Conservation (phyloP, 1,284 basidiomycete species). For the Polyporus tsugae region DNA sequence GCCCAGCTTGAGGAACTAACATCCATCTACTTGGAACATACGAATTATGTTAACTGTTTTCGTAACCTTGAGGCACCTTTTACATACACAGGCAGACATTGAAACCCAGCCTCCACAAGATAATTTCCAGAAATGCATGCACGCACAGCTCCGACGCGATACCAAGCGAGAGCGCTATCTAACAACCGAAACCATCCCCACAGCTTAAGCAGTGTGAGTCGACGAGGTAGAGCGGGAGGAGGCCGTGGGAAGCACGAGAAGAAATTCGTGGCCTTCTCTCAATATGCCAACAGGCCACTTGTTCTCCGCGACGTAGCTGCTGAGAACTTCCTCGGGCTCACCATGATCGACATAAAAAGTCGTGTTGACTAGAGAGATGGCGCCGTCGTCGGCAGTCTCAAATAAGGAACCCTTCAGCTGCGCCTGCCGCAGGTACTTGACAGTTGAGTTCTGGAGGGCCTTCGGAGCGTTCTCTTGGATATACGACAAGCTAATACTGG, state of each 20-base stretch:
- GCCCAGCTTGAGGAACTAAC: background rate
- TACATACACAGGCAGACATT: background rate
- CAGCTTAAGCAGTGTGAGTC: background rate
- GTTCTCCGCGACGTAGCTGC: slow-evolving; percentile 12
- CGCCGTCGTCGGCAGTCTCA: slow-evolving; percentile 7
- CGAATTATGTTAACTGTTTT: background rate
- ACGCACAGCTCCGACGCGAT: background rate
- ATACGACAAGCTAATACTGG: slow-evolving; percentile 22
- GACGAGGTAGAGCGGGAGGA: background rate
- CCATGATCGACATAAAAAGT: slow-evolving; percentile 30
- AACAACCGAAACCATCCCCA: background rate
- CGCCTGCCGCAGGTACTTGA: slow-evolving; percentile 22
- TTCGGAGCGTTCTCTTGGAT: slow-evolving; percentile 18
- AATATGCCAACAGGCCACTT: slow-evolving; percentile 29
- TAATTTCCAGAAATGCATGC: background rate
- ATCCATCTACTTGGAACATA: background rate
- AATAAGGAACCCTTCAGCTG: slow-evolving; percentile 18
- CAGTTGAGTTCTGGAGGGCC: slow-evolving; percentile 12
- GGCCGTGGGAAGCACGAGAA: slow-evolving; percentile 15
- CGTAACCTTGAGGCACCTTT: background rate
- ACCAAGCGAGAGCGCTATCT: background rate
- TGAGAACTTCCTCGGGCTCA: slow-evolving; percentile 25
- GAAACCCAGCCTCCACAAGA: background rate
- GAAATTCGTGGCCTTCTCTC: slow-evolving; percentile 27
- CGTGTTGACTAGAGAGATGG: slow-evolving; percentile 24